phyloP scores from a whole-genome alignment of 257 asterid species.

The Salvia splendens region DNA sequence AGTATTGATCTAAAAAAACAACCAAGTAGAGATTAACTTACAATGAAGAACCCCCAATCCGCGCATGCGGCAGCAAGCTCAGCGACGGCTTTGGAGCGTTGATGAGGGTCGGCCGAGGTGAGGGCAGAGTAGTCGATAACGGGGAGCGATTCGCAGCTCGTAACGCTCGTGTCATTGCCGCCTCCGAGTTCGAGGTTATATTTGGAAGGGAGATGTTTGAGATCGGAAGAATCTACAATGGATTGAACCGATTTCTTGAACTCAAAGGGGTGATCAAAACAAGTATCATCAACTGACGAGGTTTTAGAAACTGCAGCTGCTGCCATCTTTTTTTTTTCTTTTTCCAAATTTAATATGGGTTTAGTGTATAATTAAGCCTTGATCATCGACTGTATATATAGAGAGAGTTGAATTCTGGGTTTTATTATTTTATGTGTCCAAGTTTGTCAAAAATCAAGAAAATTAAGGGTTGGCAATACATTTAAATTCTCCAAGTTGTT shows the following conservation, averaged over 20 bases:
- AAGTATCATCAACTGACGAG: neutral
- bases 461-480: too few relatives aligned
- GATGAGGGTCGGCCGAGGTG: constrained; percentile 11
- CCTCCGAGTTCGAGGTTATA: constrained; percentile 10
- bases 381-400: too few relatives aligned
- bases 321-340: neutral
- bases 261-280: constrained; percentile 3
- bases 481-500: too few relatives aligned
- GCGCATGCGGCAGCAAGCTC: constrained; percentile 27
- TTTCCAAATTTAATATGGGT: too few relatives aligned
- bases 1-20: too few relatives aligned
- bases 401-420: too few relatives aligned
- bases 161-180: constrained; percentile 24
- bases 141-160: constrained; percentile 31
- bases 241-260: neutral
- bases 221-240: constrained; percentile 9
- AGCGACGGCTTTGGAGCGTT: constrained; percentile 28
- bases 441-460: too few relatives aligned
- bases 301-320: neutral
- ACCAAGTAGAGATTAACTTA: too few relatives aligned
- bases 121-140: constrained; percentile 34
- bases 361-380: too few relatives aligned
- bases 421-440: too few relatives aligned
- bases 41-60: constrained; percentile 41
- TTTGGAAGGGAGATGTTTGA: constrained; percentile 30